Base-by-base conservation (phyloP, 805 yeast genomes). In the Candida oleophila region DNA sequence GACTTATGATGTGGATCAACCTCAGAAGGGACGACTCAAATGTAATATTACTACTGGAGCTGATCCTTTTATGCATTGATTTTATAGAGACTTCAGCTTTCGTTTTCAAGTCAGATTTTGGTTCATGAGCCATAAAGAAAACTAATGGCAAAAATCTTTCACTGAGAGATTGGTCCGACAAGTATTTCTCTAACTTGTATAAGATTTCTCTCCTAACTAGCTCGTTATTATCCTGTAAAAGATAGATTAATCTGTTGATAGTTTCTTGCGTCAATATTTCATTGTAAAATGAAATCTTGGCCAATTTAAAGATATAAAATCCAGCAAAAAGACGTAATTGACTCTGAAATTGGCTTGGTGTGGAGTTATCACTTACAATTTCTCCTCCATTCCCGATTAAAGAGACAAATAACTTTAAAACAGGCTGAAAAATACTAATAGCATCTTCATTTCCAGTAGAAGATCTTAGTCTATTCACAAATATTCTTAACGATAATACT, bases 301-400 rank as follows among this genome's bases (percentile, higher is more conserved):
- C 87, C 20, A 90, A 61, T 55, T 85, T 83, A 28, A 90, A 62
- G 9, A 89, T 55, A 53, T 73, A 74, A 32, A 78, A 57, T 0
- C 95, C 96, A 1, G 95, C 92, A 30, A 69, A 72, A 9, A 87
- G 66, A 54, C 95, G 73, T 42, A 89, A 62, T 51, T 80, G 77
- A 48, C 82, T 74, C 57, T 84, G 85, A 56, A 69, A 82, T 32
- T 67, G 66, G 21, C 60, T 67, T 3, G 96, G 96, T 15, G 66
- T 64, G 8, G 63, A 67, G 45, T 73, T 71, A 20, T 48, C 64
- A 60, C 44, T 77, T 51, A 83, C 79, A 28, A 89, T 75, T 56
- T 90, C 96, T 22, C 96, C 96, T 39, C 87, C 86, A 59, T 84
- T 84, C 1, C 82, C 80, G 42, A 89, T 78, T 30, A 87, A 68